Evolutionary conservation across 345 rosid genomes (phyloP).

Genomic region (Eucalyptus globulus): DNA sequence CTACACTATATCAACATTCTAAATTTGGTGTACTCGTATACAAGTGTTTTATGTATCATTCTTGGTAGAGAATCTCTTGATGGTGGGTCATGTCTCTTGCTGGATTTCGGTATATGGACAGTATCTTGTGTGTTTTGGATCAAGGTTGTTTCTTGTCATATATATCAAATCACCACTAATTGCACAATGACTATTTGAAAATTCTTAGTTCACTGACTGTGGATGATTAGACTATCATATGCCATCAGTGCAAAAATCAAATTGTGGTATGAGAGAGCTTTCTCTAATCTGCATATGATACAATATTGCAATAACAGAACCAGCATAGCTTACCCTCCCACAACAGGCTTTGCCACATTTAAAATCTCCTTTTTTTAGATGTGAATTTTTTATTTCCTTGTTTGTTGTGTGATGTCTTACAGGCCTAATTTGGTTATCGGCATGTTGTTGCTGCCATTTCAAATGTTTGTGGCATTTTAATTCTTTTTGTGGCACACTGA

Average conservation of each 20-base stretch:
- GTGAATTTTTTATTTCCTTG: neutral
- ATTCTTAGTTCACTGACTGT: neutral
- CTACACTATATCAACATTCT: neutral
- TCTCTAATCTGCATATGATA: neutral
- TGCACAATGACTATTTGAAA: neutral
- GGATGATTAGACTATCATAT: neutral
- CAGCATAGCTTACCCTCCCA: neutral
- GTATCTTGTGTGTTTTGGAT: neutral
- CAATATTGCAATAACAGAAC: neutral
- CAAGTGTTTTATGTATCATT: neutral
- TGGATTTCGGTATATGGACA: neutral
- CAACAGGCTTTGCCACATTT: neutral
- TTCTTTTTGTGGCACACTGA: neutral
- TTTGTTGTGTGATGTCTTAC: neutral
- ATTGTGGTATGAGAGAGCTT: neutral
- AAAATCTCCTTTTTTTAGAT: neutral
- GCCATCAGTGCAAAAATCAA: neutral
- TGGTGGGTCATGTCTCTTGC: neutral
- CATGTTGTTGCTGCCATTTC: neutral
- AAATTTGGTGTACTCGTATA: neutral
- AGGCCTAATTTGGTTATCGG: neutral
- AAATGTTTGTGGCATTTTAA: neutral
- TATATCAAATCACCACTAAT: neutral
- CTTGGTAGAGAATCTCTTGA: neutral
- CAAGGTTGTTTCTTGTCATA: neutral